Percentiles rank a stretch among this genome's conserved stretches.
Conservation (phyloP, 345 rosid species). For the Leavenworthia alabamica region DNA sequence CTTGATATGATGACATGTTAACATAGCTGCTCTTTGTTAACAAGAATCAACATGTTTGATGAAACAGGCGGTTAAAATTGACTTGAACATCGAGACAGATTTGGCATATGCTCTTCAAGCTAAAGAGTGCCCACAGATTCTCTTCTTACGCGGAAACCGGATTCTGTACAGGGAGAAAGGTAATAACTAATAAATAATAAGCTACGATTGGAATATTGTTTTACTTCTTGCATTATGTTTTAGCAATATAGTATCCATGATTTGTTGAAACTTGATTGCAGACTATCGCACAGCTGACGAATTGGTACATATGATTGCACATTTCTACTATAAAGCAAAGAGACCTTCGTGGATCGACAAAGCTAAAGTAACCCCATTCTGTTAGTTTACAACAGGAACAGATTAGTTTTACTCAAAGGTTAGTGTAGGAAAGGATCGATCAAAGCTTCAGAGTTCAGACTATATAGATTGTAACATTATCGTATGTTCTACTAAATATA, state of each 20-base stretch:
- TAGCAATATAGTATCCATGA: slow-evolving; percentile 1
- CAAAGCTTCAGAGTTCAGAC: neutral
- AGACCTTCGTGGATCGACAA: slow-evolving; percentile 65
- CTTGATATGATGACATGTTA: neutral
- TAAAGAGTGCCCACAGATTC: slow-evolving; percentile 69
- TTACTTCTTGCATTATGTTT: neutral
- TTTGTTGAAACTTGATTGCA: slow-evolving; percentile 29
- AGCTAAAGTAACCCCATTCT: slow-evolving; percentile 29
- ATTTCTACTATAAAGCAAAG: slow-evolving; percentile 88
- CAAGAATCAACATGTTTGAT: neutral
- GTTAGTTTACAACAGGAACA: slow-evolving; percentile 20
- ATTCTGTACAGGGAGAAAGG: slow-evolving; percentile 80
- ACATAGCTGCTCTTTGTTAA: neutral
- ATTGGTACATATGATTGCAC: slow-evolving; percentile 82
- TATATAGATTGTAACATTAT: neutral
- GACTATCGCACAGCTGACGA: slow-evolving; percentile 71
- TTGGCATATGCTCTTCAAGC: slow-evolving; percentile 91
- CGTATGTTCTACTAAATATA: neutral
- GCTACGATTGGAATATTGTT: neutral
- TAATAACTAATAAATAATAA: too few species aligned
- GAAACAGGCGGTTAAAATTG: slow-evolving; percentile 74
- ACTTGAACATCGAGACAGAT: slow-evolving; percentile 82
- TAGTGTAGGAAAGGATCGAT: neutral
- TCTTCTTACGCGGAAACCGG: slow-evolving; percentile 66
- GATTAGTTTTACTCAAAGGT: neutral